These are phyloP conservation scores for Asterochloris erici DNA, from an alignment of 139 green algal species.

Conservation along the genomic window DNA sequence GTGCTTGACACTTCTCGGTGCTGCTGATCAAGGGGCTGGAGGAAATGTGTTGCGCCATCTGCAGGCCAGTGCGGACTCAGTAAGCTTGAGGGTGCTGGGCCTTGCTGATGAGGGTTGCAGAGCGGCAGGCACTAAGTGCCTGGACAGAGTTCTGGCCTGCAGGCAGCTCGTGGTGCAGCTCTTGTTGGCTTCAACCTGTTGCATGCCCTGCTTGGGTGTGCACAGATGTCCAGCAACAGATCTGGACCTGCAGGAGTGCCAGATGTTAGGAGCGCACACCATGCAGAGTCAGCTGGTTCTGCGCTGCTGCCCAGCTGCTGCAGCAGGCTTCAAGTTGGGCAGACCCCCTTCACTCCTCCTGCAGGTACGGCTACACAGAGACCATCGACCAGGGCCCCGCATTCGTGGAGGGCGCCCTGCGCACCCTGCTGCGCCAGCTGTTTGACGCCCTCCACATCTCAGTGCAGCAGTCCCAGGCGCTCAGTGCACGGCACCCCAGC, in stretches of 20 bases:
- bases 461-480: conserved; percentile 3
- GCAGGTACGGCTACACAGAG: conserved; percentile 33
- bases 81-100: too few relatives aligned
- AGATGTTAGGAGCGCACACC: not conserved
- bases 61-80: too few relatives aligned
- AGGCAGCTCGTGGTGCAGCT: too few relatives aligned
- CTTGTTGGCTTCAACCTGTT: not conserved
- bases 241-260: not conserved
- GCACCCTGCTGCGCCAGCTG: conserved; percentile 11
- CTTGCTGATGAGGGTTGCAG: too few relatives aligned
- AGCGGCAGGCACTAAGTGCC: too few relatives aligned
- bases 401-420: conserved; percentile 21
- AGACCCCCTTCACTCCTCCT: not conserved
- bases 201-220: not conserved
- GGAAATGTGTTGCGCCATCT: too few relatives aligned
- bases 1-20: not conserved
- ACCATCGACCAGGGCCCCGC: conserved; percentile 1
- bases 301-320: not conserved
- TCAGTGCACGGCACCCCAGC: not conserved
- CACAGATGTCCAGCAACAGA: not conserved
- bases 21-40: not conserved
- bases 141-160: too few relatives aligned
- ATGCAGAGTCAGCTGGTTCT: not conserved
- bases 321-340: not conserved
- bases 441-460: conserved; percentile 16